Base-by-base conservation (phyloP, 768 basidiomycete genomes). In the Collybia nuda region DNA sequence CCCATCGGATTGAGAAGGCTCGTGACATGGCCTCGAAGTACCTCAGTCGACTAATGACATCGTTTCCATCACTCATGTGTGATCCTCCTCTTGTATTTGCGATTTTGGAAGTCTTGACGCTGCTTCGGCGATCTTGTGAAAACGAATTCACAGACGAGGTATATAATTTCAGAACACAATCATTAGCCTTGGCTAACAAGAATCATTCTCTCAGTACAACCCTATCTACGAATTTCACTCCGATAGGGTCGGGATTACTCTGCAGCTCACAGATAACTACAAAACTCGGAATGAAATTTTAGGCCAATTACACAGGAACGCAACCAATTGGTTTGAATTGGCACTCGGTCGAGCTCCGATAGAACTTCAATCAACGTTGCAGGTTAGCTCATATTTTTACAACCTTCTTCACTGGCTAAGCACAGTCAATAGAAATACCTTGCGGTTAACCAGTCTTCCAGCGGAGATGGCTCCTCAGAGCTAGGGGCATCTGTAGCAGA, bases 31-130 rank as follows among this genome's bases (percentile, higher is more conserved):
- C 95, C 1, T 78, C 85, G 37, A 86, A 82, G 67, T 97, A 90
- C 62, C 77, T 98, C 22, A 83, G 93, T 67, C 80, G 85, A 35
- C 73, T 98, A 36, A 86, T 98, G 56, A 87, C 85, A 6, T 91
- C 89, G 1, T 98, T 98, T 68, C 94, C 97, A 1, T 93, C 94
- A 12, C 73, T 99, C 44, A 89, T 97, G 82, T 98, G 96, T 67
- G 88, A 95, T 60, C 81, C 86, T 3, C 77, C 85, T 8, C 78
- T 98, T 11, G 89, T 98, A 5, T 93, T 88, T 56, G 84, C 90
- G 35, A 88, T 98, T 42, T 75, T 98, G 35, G 96, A 99, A 61
- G 86, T 92, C 40, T 76, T 99, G 52, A 98, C 97, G 0, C 75
- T 98, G 7, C 72, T 98, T 55, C 83, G 93, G 52, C 80, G 85